Evolutionary conservation across 768 basidiomycete genomes (phyloP), one percentile per base, ranked within the genome.

Genomic region (Cystobasidiopsis lactophilus): DNA sequence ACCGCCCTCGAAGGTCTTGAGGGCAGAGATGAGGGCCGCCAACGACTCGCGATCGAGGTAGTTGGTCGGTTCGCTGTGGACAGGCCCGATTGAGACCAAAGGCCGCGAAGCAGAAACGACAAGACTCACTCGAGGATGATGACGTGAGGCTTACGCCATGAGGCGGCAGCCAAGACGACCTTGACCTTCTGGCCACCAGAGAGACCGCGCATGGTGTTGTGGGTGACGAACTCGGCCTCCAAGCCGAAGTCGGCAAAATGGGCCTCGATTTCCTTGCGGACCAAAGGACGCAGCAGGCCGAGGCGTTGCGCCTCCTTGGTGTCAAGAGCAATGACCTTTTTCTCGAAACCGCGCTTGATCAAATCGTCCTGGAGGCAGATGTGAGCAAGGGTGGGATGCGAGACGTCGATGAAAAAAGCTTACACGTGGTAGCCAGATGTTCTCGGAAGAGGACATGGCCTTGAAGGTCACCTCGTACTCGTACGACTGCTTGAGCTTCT

Each of bases 31-130:
- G 69, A 98, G 79, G 33, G 93, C 93, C 61, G 93, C 93, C 62
- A 98, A 79, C 59, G 93, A 98, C 71, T 98, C 93, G 68, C 93
- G 84, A 74, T 96, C 93, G 68, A 98, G 79, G 74, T 96, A 98
- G 76, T 98, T 81, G 80, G 63, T 33, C 40, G 62, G 62, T 46
- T 54, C 52, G 43, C n/a, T n/a, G n/a, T n/a, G n/a, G 52, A 37
- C 41, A 44, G 30, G 57, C 31, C 35, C 51, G 54, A 60, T 5
- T 63, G 35, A 24, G 50, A 52, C 27, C 5, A 13, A 26, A 5
- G 2, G 10, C 21, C 33, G 9, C 16, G 5, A 14, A 4, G 39
- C 52, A 53, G 29, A 30, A 18, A 24, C 21, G 3, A 23, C 50
- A 51, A 37, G 26, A 27, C 72, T 93, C n/a, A n/a, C n/a, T 95